phyloP scores from a whole-genome alignment of 805 yeast genomes.

The Candida sanyiensis region DNA sequence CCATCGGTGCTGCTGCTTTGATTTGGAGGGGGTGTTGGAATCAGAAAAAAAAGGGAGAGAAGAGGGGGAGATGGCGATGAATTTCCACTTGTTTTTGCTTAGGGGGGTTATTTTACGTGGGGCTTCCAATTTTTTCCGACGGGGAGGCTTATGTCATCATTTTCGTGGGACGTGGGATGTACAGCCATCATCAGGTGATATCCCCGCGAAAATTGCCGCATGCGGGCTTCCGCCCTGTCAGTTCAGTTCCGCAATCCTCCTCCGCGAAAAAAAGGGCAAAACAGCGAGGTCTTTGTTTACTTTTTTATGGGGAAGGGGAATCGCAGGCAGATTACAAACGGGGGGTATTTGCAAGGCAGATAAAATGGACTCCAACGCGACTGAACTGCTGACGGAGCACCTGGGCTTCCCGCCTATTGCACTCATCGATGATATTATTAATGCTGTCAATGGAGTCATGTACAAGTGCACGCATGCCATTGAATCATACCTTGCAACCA shows the following conservation, averaged over 20 bases:
- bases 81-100: slow-evolving; percentile 2
- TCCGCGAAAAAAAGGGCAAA: no score
- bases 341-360: neutral
- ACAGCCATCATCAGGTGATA: slow-evolving; percentile 1
- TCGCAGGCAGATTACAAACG: no score
- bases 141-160: neutral
- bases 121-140: slow-evolving; percentile 2
- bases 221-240: no score
- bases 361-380: slow-evolving; percentile 22
- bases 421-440: slow-evolving; percentile 79
- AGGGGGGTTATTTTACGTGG: neutral
- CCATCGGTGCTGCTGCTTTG: slow-evolving; percentile 3
- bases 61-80: slow-evolving; percentile 2
- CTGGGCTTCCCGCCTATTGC: slow-evolving; percentile 80
- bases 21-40: no score
- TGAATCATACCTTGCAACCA: slow-evolving; percentile 51
- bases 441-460: slow-evolving; percentile 79
- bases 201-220: neutral
- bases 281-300: no score
- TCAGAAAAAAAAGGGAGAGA: neutral
- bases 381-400: slow-evolving; percentile 72
- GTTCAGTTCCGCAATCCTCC: no score
- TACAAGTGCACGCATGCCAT: slow-evolving; percentile 76
- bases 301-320: no score
- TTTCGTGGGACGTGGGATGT: slow-evolving; percentile 1